Conservation (phyloP, 108 stramenopile genomes). For the Aurantiochytrium sp. region DNA sequence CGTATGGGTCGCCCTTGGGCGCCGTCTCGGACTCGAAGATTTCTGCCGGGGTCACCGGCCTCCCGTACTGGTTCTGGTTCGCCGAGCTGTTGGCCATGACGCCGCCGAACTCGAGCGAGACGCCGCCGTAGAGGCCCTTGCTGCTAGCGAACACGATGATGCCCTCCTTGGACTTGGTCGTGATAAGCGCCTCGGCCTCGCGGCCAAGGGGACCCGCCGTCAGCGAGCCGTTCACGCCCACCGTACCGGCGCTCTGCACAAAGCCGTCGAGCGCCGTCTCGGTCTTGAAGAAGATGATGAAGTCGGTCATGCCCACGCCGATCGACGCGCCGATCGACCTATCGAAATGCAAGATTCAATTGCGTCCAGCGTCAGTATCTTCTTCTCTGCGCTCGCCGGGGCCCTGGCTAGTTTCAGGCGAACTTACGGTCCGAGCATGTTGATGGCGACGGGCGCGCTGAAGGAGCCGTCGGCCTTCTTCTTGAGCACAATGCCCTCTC, state of each 20-base stretch:
- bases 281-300: constrained; percentile 22
- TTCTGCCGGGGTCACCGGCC: background rate
- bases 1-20: background rate
- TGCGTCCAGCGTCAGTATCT: too few species aligned
- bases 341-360: too few species aligned
- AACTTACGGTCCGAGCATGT: constrained; percentile 26
- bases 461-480: background rate
- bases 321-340: constrained; percentile 11
- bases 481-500: constrained; percentile 1
- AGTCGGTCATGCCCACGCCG: background rate
- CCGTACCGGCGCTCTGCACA: background rate
- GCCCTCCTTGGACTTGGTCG: background rate
- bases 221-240: constrained; percentile 13
- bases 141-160: background rate
- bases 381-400: too few species aligned
- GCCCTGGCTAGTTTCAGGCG: background rate
- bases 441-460: background rate
- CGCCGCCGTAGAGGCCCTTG: constrained; percentile 29
- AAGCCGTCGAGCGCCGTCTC: constrained; percentile 13
- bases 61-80: background rate
- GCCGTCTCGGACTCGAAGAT: constrained; percentile 1
- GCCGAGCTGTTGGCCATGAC: background rate
- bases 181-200: constrained; percentile 17
- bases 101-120: constrained; percentile 3
- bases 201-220: constrained; percentile 2